Percentiles rank a stretch among this genome's conserved stretches.
phyloP scores from a whole-genome alignment of 176 grass and related monocot species.

The Juncus inflexus region DNA sequence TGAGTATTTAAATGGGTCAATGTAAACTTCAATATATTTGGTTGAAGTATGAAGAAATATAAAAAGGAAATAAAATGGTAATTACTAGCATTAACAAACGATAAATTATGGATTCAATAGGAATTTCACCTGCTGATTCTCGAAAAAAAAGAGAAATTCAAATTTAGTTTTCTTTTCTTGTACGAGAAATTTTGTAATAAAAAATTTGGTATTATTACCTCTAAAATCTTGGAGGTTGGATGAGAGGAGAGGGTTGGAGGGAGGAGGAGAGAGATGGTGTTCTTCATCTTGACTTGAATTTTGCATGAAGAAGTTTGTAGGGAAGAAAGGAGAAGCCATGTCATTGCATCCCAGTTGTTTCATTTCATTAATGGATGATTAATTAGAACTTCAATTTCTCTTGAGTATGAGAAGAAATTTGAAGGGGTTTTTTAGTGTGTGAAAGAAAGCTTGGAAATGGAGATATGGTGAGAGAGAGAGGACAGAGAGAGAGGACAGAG shows the following conservation, averaged over 20 bases:
- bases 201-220: conserved; percentile 17
- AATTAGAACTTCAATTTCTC: not conserved
- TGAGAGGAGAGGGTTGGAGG: conserved; percentile 49
- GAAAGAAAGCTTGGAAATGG: conserved; percentile 16
- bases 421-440: not conserved
- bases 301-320: conserved; percentile 88
- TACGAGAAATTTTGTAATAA: too few species aligned
- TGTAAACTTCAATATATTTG: not conserved
- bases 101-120: not conserved
- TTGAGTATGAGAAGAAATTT: conserved; percentile 19
- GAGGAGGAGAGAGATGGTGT: conserved; percentile 29
- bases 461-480: conserved; percentile 28
- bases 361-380: conserved; percentile 23
- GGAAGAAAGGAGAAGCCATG: conserved; percentile 76
- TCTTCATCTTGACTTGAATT: conserved; percentile 54
- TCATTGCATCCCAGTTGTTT: conserved; percentile 84
- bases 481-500: conserved; percentile 21
- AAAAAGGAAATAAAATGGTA: not conserved
- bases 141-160: not conserved
- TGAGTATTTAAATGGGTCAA: too few species aligned
- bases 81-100: not conserved
- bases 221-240: conserved; percentile 65
- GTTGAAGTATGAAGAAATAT: not conserved
- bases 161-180: too few species aligned
- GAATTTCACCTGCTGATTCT: not conserved